Evolutionary conservation across 2,329 filamentous ascomycete genomes (phyloP), one percentile per base, ranked within the genome.

Genomic region (Stemphylium beticola): DNA sequence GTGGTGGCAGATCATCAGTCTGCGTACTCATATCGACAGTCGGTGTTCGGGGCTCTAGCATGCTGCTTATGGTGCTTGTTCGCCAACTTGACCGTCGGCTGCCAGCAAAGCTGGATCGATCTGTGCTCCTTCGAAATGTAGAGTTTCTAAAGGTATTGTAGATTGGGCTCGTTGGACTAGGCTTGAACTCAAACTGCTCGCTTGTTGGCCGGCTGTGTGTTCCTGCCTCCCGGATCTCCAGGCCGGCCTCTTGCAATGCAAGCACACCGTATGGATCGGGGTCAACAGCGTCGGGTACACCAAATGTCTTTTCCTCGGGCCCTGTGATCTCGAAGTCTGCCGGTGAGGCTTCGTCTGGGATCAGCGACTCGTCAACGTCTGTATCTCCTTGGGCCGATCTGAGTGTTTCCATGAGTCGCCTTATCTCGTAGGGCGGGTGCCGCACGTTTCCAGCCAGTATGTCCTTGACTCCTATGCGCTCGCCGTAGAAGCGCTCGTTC

Each of bases 191-290:
- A 73, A 97, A 96, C 63, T 89, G 85, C 53, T 88, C 91, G 78
- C 88, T 92, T 20, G 85, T 82, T 2, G 92, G 91, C 50, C 91
- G 82, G 49, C 85, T 81, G 44, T 87, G 85, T 2, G 88, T 89
- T 31, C 92, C 92, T n/a, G 93, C 93, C 77, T 97, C 93, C 47
- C 90, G 85, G 62, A 98, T 95, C 65, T 93, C 91, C 51, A 97
- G 79, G 2, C 93, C 93, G 57, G 92, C 90, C 79, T 92, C 88
- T 71, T 96, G 92, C n/a, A 98, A 78, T 7, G 93, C 93, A 60
- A 93, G 84, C 22, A 97, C 90, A 20, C 93, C 93, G 69, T 91
- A 98, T 0, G 93, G 93, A 72, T 98, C 93, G 0, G 93, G 92
- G 65, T 98, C 93, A 49, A 92, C 86, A 3, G 80, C 77, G 59